Conservation (phyloP, 805 yeast species). For the Suhomyces vadensis region DNA sequence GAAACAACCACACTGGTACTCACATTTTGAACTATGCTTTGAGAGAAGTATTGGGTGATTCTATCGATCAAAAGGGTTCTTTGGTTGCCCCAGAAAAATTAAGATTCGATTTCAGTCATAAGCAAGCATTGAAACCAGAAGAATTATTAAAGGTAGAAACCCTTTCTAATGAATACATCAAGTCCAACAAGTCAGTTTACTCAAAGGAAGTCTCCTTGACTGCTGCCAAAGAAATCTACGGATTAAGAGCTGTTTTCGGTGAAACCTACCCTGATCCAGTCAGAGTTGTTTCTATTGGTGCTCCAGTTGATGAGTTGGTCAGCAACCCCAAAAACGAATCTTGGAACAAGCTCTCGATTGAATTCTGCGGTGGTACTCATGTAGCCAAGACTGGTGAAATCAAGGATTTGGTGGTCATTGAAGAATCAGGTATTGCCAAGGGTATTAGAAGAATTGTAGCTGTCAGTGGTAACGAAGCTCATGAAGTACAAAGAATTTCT, state of each 20-base stretch:
- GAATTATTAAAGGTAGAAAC: conserved; percentile 78
- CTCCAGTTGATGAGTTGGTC: conserved; percentile 78
- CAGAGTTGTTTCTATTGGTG: conserved; percentile 95
- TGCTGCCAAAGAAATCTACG: conserved; percentile 70
- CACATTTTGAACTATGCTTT: conserved; percentile 90
- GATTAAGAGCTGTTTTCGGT: conserved; percentile 97
- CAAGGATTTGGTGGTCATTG: conserved; percentile 83
- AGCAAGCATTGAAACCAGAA: conserved; percentile 70
- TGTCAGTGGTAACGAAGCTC: conserved; percentile 89
- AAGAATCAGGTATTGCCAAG: conserved; percentile 97
- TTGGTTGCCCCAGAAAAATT: conserved; percentile 92
- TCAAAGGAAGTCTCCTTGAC: conserved; percentile 79
- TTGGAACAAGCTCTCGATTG: conserved; percentile 81
- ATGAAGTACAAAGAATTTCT: conserved; percentile 85
- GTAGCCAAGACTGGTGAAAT: conserved; percentile 91
- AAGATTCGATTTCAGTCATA: conserved; percentile 95
- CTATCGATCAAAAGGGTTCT: conserved; percentile 94
- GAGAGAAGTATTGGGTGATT: conserved; percentile 81
- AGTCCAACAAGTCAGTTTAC: conserved; percentile 69
- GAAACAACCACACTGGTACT: conserved; percentile 98
- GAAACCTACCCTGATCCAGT: conserved; percentile 99
- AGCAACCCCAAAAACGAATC: conserved; percentile 66
- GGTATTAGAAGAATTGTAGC: conserved; percentile 98
- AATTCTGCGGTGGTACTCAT: conserved; percentile 99
- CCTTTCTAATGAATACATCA: conserved; percentile 70